Evolutionary conservation across 108 stramenopile genomes (phyloP), one percentile per base, ranked within the genome.

Genomic region (Chaetoceros tenuissimus): DNA sequence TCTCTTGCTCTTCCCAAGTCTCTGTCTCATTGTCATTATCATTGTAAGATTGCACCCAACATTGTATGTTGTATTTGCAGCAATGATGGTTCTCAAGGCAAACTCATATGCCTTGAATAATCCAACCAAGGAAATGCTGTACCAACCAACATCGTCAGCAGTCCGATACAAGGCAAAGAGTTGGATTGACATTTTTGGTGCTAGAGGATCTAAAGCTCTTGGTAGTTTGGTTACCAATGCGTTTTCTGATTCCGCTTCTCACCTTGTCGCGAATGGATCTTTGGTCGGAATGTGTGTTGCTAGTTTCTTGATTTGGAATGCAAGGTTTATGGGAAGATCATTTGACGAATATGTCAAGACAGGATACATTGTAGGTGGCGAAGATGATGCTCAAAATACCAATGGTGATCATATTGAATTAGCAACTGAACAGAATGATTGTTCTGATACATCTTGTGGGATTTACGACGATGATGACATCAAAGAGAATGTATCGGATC

Each of bases 171-270:
- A 98, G 80, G 88, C 91, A 46, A 98, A 98, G 68, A 82, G 79
- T 53, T 98, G 97, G 97, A 98, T 98, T 57, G 97, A 98, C 60
- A 96, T 92, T 55, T 96, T 98, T 69, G 97, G 97, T 22, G 93
- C 92, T 18, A 80, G 97, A 18, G 94, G 95, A 29, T 79, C 81
- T 55, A 98, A 98, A 69, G 97, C 97, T 2, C 51, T 93, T 44
- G 97, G 97, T 7, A 91, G 89, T 46, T 72, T 98, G 25, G 91
- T 98, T 2, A 98, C 97, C 3, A 90, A 98, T 59, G 86, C 92
- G 20, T 98, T 96, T 64, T 81, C 92, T 28, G 65, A 87, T 53
- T 85, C 83, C 7, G 75, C 94, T 1, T 47, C 57, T 30, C 71
- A 58, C 31, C 74, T 98, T 26, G 77, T 98, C 26, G 72, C 74